Evolutionary conservation across 345 rosid genomes (phyloP).

Genomic region (Acer saccharum): DNA sequence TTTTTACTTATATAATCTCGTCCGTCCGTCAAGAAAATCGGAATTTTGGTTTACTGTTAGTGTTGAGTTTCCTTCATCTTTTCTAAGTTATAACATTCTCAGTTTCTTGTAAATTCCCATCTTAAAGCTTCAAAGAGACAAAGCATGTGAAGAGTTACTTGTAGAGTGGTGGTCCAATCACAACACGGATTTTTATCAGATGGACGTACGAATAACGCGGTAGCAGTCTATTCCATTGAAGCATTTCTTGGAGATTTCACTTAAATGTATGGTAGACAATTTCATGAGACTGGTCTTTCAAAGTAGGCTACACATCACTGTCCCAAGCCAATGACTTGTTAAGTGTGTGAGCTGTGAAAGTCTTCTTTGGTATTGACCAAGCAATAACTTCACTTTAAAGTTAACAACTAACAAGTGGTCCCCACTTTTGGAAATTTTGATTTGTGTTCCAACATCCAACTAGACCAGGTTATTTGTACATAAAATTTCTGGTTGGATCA

Average conservation of each 20-base stretch:
- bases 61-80: not conserved
- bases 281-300: not conserved
- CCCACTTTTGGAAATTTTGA: not conserved
- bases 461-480: too few relatives aligned
- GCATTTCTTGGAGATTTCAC: not conserved
- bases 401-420: not conserved
- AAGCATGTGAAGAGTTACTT: not conserved
- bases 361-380: not conserved
- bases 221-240: not conserved
- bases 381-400: not conserved
- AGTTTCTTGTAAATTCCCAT: not conserved
- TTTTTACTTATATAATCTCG: not conserved
- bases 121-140: not conserved
- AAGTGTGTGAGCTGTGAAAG: not conserved
- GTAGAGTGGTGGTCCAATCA: too few relatives aligned
- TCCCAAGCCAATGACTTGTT: not conserved
- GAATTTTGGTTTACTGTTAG: not conserved
- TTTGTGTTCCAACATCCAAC: not conserved
- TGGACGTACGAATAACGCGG: too few relatives aligned
- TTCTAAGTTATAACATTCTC: not conserved
- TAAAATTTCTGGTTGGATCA: too few relatives aligned
- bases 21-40: not conserved
- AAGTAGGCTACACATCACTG: constrained; percentile 3
- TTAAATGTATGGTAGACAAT: not conserved
- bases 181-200: too few relatives aligned